Evolutionary conservation across 768 basidiomycete species (phyloP).

Genomic region (Phaffia australis): DNA sequence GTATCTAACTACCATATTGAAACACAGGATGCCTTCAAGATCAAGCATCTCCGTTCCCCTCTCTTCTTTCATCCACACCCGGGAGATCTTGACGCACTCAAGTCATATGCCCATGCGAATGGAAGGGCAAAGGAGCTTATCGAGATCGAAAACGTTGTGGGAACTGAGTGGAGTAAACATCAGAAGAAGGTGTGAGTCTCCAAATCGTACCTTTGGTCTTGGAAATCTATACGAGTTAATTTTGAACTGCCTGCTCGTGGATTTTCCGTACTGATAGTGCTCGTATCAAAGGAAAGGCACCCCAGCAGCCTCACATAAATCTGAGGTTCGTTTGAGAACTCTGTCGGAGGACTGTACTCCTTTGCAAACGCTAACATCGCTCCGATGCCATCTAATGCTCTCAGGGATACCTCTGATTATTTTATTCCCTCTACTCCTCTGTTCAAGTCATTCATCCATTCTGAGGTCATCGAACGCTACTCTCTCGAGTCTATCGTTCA

Average conservation of each 20-base stretch:
- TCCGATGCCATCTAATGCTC: background rate
- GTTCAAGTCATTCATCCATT: constrained; percentile 27
- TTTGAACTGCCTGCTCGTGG: background rate
- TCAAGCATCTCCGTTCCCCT: constrained; percentile 30
- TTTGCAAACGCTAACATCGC: too few species aligned
- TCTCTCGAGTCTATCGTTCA: constrained; percentile 8
- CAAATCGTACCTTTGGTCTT: background rate
- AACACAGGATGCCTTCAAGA: constrained; percentile 16
- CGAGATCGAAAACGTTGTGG: constrained; percentile 30
- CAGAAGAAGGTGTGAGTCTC: constrained; percentile 27
- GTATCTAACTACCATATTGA: background rate
- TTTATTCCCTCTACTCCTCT: constrained; percentile 28
- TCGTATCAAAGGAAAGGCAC: too few species aligned
- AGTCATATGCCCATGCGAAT: constrained; percentile 26
- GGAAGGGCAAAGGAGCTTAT: constrained; percentile 27
- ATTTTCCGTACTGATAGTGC: too few species aligned
- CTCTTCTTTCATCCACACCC: constrained; percentile 32
- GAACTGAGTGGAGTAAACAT: constrained; percentile 30
- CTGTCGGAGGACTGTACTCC: too few species aligned
- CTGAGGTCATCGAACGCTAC: constrained; percentile 28
- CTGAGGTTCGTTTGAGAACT: too few species aligned
- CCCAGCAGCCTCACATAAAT: too few species aligned
- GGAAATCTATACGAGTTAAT: background rate
- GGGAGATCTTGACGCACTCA: constrained; percentile 29
- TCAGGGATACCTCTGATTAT: constrained; percentile 31